Evolutionary conservation across 2,329 filamentous ascomycete species (phyloP).

Genomic region (Claviceps paspali): DNA sequence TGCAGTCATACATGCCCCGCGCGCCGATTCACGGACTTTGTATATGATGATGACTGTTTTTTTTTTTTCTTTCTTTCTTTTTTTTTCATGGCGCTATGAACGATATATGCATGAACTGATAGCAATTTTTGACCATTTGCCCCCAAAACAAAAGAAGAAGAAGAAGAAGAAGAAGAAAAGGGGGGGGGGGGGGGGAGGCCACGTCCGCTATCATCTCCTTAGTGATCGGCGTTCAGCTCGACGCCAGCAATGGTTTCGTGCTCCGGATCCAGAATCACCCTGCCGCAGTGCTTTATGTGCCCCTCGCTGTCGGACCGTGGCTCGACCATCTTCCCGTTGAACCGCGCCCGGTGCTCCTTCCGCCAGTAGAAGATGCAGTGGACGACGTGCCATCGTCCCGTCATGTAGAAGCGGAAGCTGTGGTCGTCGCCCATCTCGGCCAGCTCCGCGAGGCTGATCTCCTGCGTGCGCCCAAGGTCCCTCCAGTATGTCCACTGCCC

Average conservation of each 20-base stretch:
- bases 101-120: too few relatives aligned
- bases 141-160: too few relatives aligned
- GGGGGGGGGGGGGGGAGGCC: too few relatives aligned
- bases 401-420: constrained; percentile 9
- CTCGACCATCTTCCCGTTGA: neutral
- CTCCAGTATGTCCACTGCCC: constrained; percentile 18
- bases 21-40: too few relatives aligned
- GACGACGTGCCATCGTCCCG: constrained; percentile 15
- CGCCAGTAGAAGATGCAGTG: constrained; percentile 21
- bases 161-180: too few relatives aligned
- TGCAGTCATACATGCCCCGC: too few relatives aligned
- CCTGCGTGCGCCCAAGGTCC: constrained; percentile 9
- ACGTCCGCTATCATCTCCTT: too few relatives aligned
- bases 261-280: neutral
- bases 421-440: constrained; percentile 6
- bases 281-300: neutral
- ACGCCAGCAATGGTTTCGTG: neutral
- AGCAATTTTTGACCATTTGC: too few relatives aligned
- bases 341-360: constrained; percentile 8
- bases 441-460: constrained; percentile 9
- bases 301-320: neutral
- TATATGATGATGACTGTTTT: too few relatives aligned
- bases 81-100: too few relatives aligned
- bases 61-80: too few relatives aligned
- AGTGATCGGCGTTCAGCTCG: neutral